These are phyloP conservation scores for Lagenidium sp. DNA, from an alignment of 352 stramenopile species.

Conservation along the genomic window DNA sequence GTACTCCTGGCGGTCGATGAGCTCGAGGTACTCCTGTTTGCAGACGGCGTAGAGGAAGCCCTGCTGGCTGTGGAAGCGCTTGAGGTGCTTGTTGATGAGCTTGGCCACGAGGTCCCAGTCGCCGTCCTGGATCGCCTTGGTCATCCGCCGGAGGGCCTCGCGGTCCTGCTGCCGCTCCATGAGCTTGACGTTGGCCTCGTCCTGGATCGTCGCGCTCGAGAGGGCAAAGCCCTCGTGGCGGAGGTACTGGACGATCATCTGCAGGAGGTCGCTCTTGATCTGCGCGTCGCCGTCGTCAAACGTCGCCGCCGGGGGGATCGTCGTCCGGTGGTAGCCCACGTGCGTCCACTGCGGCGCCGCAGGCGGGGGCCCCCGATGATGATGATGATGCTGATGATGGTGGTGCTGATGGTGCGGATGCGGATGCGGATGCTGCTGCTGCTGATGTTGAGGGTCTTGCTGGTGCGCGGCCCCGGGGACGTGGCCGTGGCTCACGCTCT, in stretches of 20 bases:
- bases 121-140: constrained; percentile 66
- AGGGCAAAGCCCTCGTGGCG: constrained; percentile 73
- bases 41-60: constrained; percentile 85
- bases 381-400: background rate
- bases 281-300: constrained; percentile 62
- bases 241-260: constrained; percentile 84
- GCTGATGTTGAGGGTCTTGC: background rate
- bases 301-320: constrained; percentile 68
- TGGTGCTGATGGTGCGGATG: constrained; percentile 1
- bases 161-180: constrained; percentile 61
- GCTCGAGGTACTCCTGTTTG: constrained; percentile 85
- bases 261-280: constrained; percentile 79
- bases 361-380: background rate
- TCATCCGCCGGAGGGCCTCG: constrained; percentile 63
- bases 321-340: constrained; percentile 78
- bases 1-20: constrained; percentile 85
- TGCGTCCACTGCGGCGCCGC: constrained; percentile 42
- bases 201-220: constrained; percentile 78
- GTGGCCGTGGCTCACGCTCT: constrained; percentile 15
- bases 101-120: constrained; percentile 85
- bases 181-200: constrained; percentile 83
- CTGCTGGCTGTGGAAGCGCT: constrained; percentile 76
- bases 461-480: constrained; percentile 1
- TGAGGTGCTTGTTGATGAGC: constrained; percentile 71
- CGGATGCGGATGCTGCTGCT: background rate